Evolutionary conservation across 768 basidiomycete genomes (phyloP), one percentile per base, ranked within the genome.

Genomic region (Botryobasidium botryosum): DNA sequence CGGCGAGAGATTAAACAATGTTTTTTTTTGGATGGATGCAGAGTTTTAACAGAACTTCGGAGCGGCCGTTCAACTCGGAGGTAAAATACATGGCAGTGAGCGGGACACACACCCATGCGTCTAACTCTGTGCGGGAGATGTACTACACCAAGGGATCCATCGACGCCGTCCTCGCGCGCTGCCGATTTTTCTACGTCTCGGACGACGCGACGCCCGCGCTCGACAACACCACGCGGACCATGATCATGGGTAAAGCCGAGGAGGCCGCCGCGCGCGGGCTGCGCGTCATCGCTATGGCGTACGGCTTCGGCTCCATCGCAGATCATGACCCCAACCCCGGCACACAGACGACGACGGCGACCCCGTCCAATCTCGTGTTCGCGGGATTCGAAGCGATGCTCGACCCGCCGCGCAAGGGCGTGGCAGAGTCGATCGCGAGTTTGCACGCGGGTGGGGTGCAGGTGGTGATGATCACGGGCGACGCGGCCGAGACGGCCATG

Each of bases 391-490:
- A 85, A 57, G 88, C 85, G 8, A 97, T 96, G 88, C 65, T 81
- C 44, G 92, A 97, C 60, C 92, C 92, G 5, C 92, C 92, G 1
- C 69, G 91, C 37, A 79, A 79, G 53, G 92, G 90, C 24, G 88
- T 96, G n/a, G 79, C 83, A 3, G 84, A 87, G 53, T 79, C 92
- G 17, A 80, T 97, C 50, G 69, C 68, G 31, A 63, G 82, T 24
- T 65, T 96, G 28, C 84, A 90, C 55, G 63, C 67, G 23, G 90
- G 83, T 21, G 87, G 90, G 4, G 81, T 97, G 40, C 87, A 91
- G 55, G 78, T 96, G n/a, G 79, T 96, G 35, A 96, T 97, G 91
- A 94, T 96, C 57, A 96, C 92, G 0, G 91, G 91, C 3, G 91
- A 97, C 55, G 79, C 88, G 28, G 86, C 90, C 60, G 70, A 78